Evolutionary conservation across 805 yeast species (phyloP).

Genomic region (Candida sanyiensis): DNA sequence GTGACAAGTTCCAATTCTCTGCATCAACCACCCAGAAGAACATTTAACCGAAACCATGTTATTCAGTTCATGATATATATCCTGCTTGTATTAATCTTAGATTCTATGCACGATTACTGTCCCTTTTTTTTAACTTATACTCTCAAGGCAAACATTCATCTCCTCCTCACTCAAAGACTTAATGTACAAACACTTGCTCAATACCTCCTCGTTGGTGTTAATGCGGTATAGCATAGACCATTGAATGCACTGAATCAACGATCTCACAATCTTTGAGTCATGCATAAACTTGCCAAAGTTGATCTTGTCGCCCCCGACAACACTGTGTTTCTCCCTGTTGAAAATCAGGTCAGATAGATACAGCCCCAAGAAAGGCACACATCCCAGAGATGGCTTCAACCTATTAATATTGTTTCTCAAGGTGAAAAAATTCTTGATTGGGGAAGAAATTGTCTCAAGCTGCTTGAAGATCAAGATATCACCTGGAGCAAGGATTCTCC

Average conservation of each 20-base stretch:
- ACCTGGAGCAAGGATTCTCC: conserved; percentile 68
- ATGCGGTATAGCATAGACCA: conserved; percentile 71
- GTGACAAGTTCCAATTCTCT: conserved; percentile 9
- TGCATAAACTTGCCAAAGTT: conserved; percentile 76
- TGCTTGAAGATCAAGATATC: conserved; percentile 63
- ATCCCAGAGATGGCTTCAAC: conserved; percentile 61
- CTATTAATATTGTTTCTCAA: conserved; percentile 60
- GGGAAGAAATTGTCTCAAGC: conserved; percentile 67
- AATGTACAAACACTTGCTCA: conserved; percentile 81
- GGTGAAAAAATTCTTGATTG: conserved; percentile 63
- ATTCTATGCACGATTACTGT: background rate
- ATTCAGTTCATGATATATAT: background rate
- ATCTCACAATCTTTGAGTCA: conserved; percentile 70
- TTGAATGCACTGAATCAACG: conserved; percentile 73
- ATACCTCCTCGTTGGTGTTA: conserved; percentile 50
- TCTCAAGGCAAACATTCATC: conserved; percentile 39
- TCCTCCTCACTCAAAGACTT: conserved; percentile 70
- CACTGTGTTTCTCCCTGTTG: conserved; percentile 41
- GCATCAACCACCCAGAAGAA: conserved; percentile 15
- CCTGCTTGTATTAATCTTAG: background rate
- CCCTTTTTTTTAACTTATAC: conserved; percentile 5
- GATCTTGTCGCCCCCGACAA: conserved; percentile 35
- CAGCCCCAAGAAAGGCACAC: conserved; percentile 86
- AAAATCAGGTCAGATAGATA: conserved; percentile 77
- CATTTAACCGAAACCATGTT: background rate